These are phyloP conservation scores for Amanita molliuscula DNA, from an alignment of 768 basidiomycete genomes.

Conservation along the genomic window DNA sequence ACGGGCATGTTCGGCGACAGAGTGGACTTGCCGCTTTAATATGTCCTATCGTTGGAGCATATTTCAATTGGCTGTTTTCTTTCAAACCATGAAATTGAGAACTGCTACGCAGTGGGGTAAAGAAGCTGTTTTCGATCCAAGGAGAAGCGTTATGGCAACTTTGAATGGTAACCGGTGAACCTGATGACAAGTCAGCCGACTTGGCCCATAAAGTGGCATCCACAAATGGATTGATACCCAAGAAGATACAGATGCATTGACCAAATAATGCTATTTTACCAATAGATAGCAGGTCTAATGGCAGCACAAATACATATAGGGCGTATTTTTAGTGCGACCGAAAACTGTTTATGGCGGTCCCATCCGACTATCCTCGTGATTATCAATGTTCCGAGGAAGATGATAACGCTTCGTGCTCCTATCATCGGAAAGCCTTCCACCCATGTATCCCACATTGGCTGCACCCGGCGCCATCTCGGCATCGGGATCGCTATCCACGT, in stretches of 20 bases:
- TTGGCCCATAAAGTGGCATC: constrained; percentile 4
- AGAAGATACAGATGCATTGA: constrained; percentile 7
- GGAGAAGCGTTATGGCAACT: not conserved
- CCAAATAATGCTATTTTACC: constrained; percentile 12
- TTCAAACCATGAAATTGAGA: not conserved
- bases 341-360: constrained; percentile 12
- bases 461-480: constrained; percentile 29
- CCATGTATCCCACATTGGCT: constrained; percentile 12
- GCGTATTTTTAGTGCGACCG: not conserved
- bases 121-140: not conserved
- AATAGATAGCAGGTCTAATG: constrained; percentile 14
- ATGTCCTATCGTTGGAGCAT: too few species aligned
- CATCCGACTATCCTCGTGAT: constrained; percentile 23
- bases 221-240: constrained; percentile 6
- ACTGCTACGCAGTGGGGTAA: not conserved
- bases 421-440: constrained; percentile 28
- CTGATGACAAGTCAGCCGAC: constrained; percentile 3
- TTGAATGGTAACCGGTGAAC: not conserved
- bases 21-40: not conserved
- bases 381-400: constrained; percentile 28
- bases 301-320: constrained; percentile 14
- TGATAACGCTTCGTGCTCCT: constrained; percentile 53
- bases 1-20: not conserved
- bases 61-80: not conserved
- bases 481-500: constrained; percentile 43